Evolutionary conservation across 225 moss, liverwort and hornwort genomes (phyloP).

Genomic region (Takakia lepidozioides): DNA sequence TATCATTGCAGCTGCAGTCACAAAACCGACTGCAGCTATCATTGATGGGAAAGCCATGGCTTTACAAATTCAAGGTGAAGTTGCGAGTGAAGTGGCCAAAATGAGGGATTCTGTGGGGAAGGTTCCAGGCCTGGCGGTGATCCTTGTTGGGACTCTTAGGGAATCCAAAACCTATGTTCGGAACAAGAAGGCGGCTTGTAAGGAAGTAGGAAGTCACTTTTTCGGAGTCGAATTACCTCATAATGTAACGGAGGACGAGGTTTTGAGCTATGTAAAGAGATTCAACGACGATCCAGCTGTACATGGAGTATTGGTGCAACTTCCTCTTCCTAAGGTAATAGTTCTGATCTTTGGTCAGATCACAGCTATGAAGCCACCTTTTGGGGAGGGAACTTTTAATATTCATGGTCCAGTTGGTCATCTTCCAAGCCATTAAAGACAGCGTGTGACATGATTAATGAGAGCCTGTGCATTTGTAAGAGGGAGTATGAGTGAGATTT

Average conservation of each 20-base stretch:
- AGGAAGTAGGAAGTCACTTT: conserved; percentile 73
- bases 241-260: conserved; percentile 57
- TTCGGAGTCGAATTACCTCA: conserved; percentile 49
- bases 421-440: too few relatives aligned
- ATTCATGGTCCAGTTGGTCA: too few relatives aligned
- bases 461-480: too few relatives aligned
- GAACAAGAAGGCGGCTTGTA: conserved; percentile 74
- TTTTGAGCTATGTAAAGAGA: conserved; percentile 46
- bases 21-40: too few relatives aligned
- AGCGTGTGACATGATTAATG: not conserved
- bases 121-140: conserved; percentile 82
- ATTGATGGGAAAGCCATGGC: too few relatives aligned
- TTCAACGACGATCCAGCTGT: conserved; percentile 60
- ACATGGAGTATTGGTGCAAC: conserved; percentile 88
- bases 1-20: too few relatives aligned
- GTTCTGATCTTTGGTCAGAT: too few relatives aligned
- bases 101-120: conserved; percentile 56
- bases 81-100: too few relatives aligned
- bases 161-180: conserved; percentile 73
- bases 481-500: too few relatives aligned
- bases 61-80: too few relatives aligned
- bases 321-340: conserved; percentile 73
- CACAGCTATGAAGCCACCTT: too few relatives aligned
- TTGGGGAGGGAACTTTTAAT: too few relatives aligned
- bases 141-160: conserved; percentile 71